Base-by-base conservation (phyloP, 2,329 filamentous ascomycete genomes). In the Diaporthe citrichinensis region DNA sequence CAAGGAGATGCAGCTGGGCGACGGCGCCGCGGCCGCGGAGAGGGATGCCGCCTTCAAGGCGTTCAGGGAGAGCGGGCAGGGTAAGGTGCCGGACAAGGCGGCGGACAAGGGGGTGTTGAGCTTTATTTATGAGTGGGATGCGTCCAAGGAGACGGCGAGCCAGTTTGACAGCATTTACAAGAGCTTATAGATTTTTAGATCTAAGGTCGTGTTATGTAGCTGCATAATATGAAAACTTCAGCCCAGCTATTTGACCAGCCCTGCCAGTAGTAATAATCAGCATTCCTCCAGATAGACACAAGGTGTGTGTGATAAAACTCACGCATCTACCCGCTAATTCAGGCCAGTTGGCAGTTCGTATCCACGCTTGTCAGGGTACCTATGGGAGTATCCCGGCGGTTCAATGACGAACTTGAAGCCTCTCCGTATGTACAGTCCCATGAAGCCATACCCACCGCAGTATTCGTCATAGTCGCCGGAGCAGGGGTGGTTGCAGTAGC, bases 41-140 rank as follows among this genome's bases (percentile, higher is more conserved):
- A 82, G 87, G 34, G 86, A 88, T 77, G 82, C 79, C 55, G 81
- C 83, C 74, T 85, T 88, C 80, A 86, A 84, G 53, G 80, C 84
- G 41, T 81, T 87, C 57, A 85, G 84, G 77, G 80, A 83, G 76
- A 86, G 84, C 78, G 71, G 82, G 78, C 86, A 80, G 75, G 75
- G 75, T 4, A 84, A 79, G 78, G 88, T 84, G 74, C 88, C 88
- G 2, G 89, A 91, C 80, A 90, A 90, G 81, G 90, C 89, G 88
- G 89, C 88, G 2, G 75, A 76, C 41, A 76, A 73, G 69, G 73
- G 69, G 25, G 75, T 76, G 5, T 51, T 76, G 61, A 75, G 75
- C 46, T 76, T 76, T 36, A 73, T 76, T 7, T 76, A 76, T 23
- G 73, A 58, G 55, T 76, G 75, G 75, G 75, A 76, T 65, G 75